phyloP scores from a whole-genome alignment of 805 yeast genomes.

The Zygosaccharomyces bisporus region DNA sequence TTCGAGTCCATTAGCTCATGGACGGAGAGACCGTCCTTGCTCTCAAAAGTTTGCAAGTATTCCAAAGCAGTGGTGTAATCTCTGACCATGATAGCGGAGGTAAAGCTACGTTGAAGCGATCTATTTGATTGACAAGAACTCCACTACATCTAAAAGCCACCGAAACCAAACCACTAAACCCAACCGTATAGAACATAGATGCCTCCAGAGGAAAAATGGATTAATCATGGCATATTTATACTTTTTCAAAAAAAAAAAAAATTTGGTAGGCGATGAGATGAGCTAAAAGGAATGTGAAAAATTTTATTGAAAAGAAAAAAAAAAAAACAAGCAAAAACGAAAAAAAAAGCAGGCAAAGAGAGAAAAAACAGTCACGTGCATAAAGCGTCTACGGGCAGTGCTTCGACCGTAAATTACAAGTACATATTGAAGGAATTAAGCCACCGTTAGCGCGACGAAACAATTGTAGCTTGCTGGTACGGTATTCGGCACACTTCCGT shows the following conservation, averaged over 20 bases:
- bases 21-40: conserved; percentile 82
- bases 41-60: conserved; percentile 58
- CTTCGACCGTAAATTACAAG: neutral
- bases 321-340: neutral
- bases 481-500: too few species aligned
- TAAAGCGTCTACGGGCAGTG: too few species aligned
- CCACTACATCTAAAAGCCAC: conserved; percentile 13
- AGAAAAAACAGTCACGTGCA: too few species aligned
- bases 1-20: conserved; percentile 84
- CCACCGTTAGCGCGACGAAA: too few species aligned
- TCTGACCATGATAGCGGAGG: conserved; percentile 21
- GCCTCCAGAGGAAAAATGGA: conserved; percentile 1
- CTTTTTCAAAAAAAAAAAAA: conserved; percentile 5
- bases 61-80: conserved; percentile 62
- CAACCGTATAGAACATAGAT: conserved; percentile 2
- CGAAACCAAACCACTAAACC: conserved; percentile 10
- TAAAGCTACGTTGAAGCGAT: neutral
- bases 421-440: too few species aligned
- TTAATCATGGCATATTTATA: conserved; percentile 15
- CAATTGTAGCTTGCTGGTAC: too few species aligned
- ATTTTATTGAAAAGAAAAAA: conserved; percentile 5
- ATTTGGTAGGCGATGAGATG: conserved; percentile 14
- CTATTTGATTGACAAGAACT: conserved; percentile 1
- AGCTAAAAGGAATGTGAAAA: conserved; percentile 20
- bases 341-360: neutral